Base-by-base conservation (phyloP, 2,329 filamentous ascomycete genomes). In the Fusarium penzigii region DNA sequence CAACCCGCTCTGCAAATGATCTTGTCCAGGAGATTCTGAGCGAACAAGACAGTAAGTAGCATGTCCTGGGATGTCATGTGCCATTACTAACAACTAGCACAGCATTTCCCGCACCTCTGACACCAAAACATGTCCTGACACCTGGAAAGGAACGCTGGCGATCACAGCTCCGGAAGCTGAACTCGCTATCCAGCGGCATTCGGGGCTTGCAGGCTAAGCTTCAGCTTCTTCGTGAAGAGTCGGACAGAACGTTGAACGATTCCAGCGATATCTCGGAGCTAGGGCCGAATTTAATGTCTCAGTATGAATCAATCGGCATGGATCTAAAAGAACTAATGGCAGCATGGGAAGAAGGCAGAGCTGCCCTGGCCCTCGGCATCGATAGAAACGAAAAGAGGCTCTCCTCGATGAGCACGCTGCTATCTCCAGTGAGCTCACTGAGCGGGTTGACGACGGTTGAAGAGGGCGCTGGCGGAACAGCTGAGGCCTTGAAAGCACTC, bases 131-230 rank as follows among this genome's bases (percentile, higher is more conserved):
- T 46, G 82, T 82, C 46, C 65, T 87, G 25, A 87, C 88, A 2
- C 89, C 92, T 2, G 83, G 83, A n/a, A 87, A 87, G 48, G 92
- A 97, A 66, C 85, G 90, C 54, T 87, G 93, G 78, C 88, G 92
- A 51, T 87, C 88, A 49, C 93, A 96, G 69, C 82, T 97, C 52
- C 87, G 91, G 54, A 93, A 96, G 68, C 83, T 99, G 40, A 91
- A 90, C 65, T 89, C 89, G 1, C 79, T 99, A 34, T 96, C 92
- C 1, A 90, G 92, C 49, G 92, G 92, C 14, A 96, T 97, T 55
- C 87, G 92, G 29, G 90, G 90, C 11, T 79, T 99, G 44, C 93
- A 97, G 72, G 94, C 94, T 36, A 99, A 97, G 71, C 85, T 99
- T 76, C 92, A 95, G 54, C 79, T 99, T 8, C 75, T 97, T 49